Base-by-base conservation (phyloP, 805 yeast species). In the Grigorovia yakushimaensis region DNA sequence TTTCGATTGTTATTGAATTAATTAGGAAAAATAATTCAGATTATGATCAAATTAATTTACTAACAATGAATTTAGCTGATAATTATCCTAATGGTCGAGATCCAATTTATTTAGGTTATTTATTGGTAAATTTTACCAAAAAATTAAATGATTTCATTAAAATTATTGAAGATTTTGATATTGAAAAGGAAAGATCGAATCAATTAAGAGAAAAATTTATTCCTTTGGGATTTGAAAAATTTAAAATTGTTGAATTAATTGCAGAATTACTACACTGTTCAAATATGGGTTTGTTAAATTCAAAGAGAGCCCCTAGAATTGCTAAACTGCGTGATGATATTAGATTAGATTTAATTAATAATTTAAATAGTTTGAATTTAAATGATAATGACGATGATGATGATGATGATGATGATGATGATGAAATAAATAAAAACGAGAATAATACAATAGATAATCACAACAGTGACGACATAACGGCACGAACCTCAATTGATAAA, bases 231-330 rank as follows among this genome's bases (percentile, higher is more conserved):
- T 85, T 89, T 63, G 95, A 91, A 58, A 74, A 91, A 54, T 89
- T 91, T 67, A 85, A 88, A 58, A 78, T 91, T 33, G 83, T 95
- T 51, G 98, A 91, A 67, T 70, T 91, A 45, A 79, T 91, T 48
- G 98, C 98, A 0, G 98, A 91, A 61, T 71, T 91, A 39, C 73
- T 91, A 48, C 98, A 91, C 66, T 91, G 98, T 62, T 87, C 96
- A 18, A 91, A 91, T 65, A 91, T 91, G 98, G 87, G 84, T 1
- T 71, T 91, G 19, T 73, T 91, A 53, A 91, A 89, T 61, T 88
- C 89, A 42, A 78, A 75, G 39, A 73, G 75, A 46, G 89, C 89
- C 45, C 80, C 86, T 62, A 72, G 71, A 36, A 73, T 86, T 39
- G 80, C 87, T 22, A 62, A 65, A 22, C 78, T 81, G 48, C 74